Evolutionary conservation across 495 filamentous ascomycete species (phyloP), one percentile per base, ranked within the genome.

Genomic region (Parachaetomium inaequale): DNA sequence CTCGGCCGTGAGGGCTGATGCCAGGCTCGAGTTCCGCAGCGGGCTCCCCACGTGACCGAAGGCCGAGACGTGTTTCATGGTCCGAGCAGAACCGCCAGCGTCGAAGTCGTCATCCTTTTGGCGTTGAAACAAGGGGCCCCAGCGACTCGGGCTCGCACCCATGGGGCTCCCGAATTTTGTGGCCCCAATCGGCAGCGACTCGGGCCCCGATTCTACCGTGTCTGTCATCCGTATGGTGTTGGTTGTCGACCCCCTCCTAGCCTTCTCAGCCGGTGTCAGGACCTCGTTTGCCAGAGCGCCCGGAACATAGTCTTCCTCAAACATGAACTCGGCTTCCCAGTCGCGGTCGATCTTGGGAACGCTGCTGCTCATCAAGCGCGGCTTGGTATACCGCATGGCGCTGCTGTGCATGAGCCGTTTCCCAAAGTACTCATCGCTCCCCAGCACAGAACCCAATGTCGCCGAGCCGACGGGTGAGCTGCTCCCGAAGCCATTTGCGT

Each of bases 1-100:
- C 38, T 86, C 79, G 50, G 85, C 84, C 21, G 88, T 76, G 43
- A 86, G 85, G 19, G 90, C 89, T 69, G 86, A 93, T 17, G 72
- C 53, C 76, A 85, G 65, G 79, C 82, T 70, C 11, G 93, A 94
- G 73, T 96, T 95, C 47, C 94, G 91, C 10, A 98, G 82, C 26
- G 94, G 94, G 42, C 95, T 98, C 25, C 95, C 94, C 54, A 98
- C 88, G 65, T 96, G 92, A 34, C 91, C 88, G 68, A 96, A 88
- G 2, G 83, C 85, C 8, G 79, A 78, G 3, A 75, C 68, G 40
- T 77, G 76, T 66, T 78, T 80, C 61, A 78, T 67, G 28, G 74
- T 58, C 29, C 73, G 59, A 32, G 62, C 42, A 5, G 68, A 55
- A 14, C 68, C 62, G 10, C 60, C 64, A 12, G 56, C 54, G 32